These are phyloP conservation scores for Geotrichum siamense DNA, from an alignment of 1,139 yeast genomes.

Conservation along the genomic window DNA sequence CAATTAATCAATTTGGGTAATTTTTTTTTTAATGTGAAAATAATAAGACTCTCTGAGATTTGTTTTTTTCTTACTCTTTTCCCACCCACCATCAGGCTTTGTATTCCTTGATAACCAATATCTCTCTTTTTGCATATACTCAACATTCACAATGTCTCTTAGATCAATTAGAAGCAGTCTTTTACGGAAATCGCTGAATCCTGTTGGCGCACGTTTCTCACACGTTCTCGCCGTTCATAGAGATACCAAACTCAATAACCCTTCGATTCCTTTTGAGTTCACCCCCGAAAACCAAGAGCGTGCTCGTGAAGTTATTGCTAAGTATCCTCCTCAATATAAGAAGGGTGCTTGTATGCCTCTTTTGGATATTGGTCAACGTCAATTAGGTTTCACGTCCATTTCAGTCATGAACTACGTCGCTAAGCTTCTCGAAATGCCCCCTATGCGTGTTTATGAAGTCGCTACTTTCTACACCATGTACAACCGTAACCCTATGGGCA, in stretches of 20 bases:
- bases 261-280: constrained; percentile 66
- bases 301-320: constrained; percentile 67
- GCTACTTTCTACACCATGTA: constrained; percentile 93
- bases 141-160: constrained; percentile 15
- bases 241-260: constrained; percentile 62
- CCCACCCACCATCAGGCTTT: no score
- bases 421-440: constrained; percentile 78
- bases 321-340: constrained; percentile 81
- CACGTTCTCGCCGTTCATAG: constrained; percentile 61
- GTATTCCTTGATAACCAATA: no score
- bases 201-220: constrained; percentile 16
- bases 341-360: constrained; percentile 87
- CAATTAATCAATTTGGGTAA: constrained; percentile 10
- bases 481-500: constrained; percentile 82
- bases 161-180: constrained; percentile 4
- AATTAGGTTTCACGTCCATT: constrained; percentile 78
- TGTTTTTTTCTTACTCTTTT: not conserved
- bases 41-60: no score
- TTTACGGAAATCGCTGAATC: constrained; percentile 12
- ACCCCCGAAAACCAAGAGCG: constrained; percentile 57
- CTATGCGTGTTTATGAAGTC: constrained; percentile 91
- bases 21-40: no score
- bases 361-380: constrained; percentile 83
- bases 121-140: constrained; percentile 3
- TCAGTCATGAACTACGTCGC: constrained; percentile 93